Evolutionary conservation across 495 filamentous ascomycete species (phyloP).

Genomic region (Lichina pygmaea): DNA sequence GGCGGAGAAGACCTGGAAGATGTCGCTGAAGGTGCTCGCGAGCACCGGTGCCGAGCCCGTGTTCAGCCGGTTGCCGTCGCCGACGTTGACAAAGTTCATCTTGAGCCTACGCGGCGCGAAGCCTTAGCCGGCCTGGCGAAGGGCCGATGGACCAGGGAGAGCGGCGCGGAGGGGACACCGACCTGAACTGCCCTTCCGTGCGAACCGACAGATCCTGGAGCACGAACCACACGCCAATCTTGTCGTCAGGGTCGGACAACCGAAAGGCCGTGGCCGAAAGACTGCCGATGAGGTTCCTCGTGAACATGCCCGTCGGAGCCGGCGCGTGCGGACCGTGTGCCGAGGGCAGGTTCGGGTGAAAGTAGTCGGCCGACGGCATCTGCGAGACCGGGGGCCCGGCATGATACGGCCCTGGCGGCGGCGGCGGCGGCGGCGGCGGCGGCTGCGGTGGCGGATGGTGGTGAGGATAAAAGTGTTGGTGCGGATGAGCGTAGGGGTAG

Average conservation of each 20-base stretch:
- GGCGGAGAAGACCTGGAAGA: conserved; percentile 82
- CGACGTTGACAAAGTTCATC: conserved; percentile 73
- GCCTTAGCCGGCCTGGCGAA: conserved; percentile 8
- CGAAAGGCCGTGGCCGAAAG: conserved; percentile 74
- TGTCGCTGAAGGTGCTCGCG: conserved; percentile 64
- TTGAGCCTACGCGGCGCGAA: conserved; percentile 34
- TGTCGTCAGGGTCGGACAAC: conserved; percentile 54
- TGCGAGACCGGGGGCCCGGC: conserved; percentile 10
- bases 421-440: conserved; percentile 14
- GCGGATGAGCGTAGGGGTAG: conserved; percentile 7
- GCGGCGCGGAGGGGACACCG: conserved; percentile 8
- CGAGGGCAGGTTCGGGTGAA: conserved; percentile 6
- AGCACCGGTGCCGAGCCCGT: conserved; percentile 60
- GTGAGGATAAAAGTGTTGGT: conserved; percentile 13
- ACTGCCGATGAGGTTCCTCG: conserved; percentile 83
- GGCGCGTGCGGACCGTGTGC: conserved; percentile 9
- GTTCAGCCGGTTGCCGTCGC: conserved; percentile 31
- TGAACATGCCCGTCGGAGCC: conserved; percentile 67
- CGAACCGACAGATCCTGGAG: conserved; percentile 85
- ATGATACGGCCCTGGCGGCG: conserved; percentile 6
- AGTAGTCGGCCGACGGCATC: conserved; percentile 16
- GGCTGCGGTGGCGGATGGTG: conserved; percentile 10
- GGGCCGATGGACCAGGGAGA: not conserved
- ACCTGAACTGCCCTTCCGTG: conserved; percentile 81
- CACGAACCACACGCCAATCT: conserved; percentile 90